Conservation (phyloP, 805 yeast genomes). For the Yarrowia alimentaria region DNA sequence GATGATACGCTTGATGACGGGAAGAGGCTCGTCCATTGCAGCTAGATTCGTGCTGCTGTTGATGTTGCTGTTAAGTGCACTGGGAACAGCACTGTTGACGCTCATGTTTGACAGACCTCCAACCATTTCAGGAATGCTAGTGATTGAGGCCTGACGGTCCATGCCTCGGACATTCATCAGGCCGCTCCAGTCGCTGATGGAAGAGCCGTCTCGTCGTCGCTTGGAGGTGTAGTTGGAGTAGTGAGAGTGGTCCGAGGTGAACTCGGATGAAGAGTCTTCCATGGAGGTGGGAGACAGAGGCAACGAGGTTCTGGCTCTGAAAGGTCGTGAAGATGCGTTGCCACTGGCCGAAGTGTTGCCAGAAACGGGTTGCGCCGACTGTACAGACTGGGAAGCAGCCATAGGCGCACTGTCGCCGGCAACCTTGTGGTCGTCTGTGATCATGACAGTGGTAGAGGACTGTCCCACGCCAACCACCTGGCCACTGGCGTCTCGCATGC, state of each 20-base stretch:
- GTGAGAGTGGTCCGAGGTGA: constrained; percentile 24
- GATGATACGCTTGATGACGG: constrained; percentile 78
- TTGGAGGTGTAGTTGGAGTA: constrained; percentile 19
- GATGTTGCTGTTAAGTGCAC: too few relatives aligned
- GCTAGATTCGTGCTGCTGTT: constrained; percentile 19
- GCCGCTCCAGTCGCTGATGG: constrained; percentile 23
- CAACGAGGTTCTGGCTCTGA: constrained; percentile 13
- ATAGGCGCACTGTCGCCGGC: background rate
- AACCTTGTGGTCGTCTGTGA: constrained; percentile 87
- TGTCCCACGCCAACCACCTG: constrained; percentile 68
- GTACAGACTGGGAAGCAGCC: constrained; percentile 3
- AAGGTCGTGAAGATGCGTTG: too few relatives aligned
- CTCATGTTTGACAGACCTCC: constrained; percentile 21
- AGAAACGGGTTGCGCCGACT: constrained; percentile 1
- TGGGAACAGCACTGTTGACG: constrained; percentile 1
- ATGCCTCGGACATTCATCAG: constrained; percentile 21
- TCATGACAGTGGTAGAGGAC: constrained; percentile 68
- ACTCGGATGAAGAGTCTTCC: constrained; percentile 23
- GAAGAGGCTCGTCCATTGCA: constrained; percentile 37
- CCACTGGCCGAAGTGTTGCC: background rate
- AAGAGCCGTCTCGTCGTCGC: constrained; percentile 26
- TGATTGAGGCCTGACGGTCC: constrained; percentile 18
- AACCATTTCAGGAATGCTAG: constrained; percentile 25
- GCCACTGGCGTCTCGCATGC: constrained; percentile 60
- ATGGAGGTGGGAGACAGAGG: constrained; percentile 25